Evolutionary conservation across 2,329 filamentous ascomycete species (phyloP).

Genomic region (Botrytis hyacinthi): DNA sequence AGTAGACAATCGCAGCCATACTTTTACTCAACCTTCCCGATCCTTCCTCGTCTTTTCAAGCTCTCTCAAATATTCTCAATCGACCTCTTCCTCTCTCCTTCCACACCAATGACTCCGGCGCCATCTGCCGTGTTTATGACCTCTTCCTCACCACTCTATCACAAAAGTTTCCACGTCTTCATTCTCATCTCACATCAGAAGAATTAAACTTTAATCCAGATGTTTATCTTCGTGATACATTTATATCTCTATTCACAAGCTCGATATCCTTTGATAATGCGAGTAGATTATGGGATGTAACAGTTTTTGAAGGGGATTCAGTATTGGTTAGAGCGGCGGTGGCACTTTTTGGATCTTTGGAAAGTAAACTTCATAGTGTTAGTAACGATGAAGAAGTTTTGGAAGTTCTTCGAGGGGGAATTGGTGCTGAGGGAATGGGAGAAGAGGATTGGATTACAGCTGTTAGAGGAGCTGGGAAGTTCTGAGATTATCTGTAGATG

Average conservation of each 20-base stretch:
- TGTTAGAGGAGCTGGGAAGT: slow-evolving; percentile 34
- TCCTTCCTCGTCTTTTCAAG: slow-evolving; percentile 63
- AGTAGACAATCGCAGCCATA: slow-evolving; percentile 67
- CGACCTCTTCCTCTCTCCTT: slow-evolving; percentile 73
- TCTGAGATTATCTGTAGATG: neutral
- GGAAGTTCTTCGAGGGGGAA: slow-evolving; percentile 25
- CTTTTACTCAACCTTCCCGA: slow-evolving; percentile 69
- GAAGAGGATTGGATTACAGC: slow-evolving; percentile 35
- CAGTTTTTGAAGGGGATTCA: slow-evolving; percentile 76
- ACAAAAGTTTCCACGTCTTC: slow-evolving; percentile 62
- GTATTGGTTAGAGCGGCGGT: slow-evolving; percentile 69
- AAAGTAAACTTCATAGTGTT: slow-evolving; percentile 49
- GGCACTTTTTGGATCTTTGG: slow-evolving; percentile 56
- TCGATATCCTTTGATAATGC: slow-evolving; percentile 67
- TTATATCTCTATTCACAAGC: slow-evolving; percentile 62
- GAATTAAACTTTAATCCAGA: slow-evolving; percentile 49
- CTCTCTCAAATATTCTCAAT: slow-evolving; percentile 75
- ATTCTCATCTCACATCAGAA: slow-evolving; percentile 58
- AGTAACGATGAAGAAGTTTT: slow-evolving; percentile 27
- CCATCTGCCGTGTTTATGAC: slow-evolving; percentile 66
- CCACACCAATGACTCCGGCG: slow-evolving; percentile 66
- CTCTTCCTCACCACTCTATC: slow-evolving; percentile 65
- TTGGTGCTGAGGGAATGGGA: slow-evolving; percentile 24
- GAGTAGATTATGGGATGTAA: slow-evolving; percentile 75
- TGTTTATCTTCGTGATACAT: slow-evolving; percentile 58